phyloP scores from a whole-genome alignment of 371 early-diverging fungal genomes.

The Apophysomyces ossiformis region DNA sequence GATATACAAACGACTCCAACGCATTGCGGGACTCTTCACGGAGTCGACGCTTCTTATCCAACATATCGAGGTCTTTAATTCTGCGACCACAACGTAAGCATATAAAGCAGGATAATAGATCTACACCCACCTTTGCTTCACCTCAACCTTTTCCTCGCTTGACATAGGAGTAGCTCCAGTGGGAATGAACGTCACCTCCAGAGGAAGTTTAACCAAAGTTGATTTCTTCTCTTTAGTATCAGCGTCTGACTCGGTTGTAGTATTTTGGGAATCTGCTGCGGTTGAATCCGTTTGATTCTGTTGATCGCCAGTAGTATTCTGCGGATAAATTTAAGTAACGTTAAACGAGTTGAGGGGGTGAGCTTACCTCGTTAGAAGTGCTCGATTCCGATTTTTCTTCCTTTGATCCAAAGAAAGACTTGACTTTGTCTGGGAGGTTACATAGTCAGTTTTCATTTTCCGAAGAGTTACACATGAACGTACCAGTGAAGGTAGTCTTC shows the following conservation, averaged over 20 bases:
- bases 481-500: slow-evolving; percentile 52
- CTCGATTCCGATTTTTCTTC: slow-evolving; percentile 29
- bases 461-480: not conserved
- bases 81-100: slow-evolving; percentile 14
- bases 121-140: slow-evolving; percentile 38
- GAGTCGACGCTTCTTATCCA: slow-evolving; percentile 59
- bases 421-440: slow-evolving; percentile 58
- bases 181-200: slow-evolving; percentile 48
- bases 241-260: slow-evolving; percentile 13
- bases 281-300: slow-evolving; percentile 13
- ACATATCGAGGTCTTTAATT: slow-evolving; percentile 35
- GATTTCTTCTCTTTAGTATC: slow-evolving; percentile 34
- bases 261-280: slow-evolving; percentile 15
- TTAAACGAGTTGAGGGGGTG: not conserved
- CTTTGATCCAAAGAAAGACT: slow-evolving; percentile 78
- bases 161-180: slow-evolving; percentile 50
- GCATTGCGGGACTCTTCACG: slow-evolving; percentile 88
- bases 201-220: slow-evolving; percentile 43
- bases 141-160: slow-evolving; percentile 35
- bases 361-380: slow-evolving; percentile 17
- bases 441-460: slow-evolving; percentile 2
- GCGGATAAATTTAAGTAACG: not conserved
- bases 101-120: not conserved
- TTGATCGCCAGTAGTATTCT: slow-evolving; percentile 2
- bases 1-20: slow-evolving; percentile 91